phyloP scores from a whole-genome alignment of 192 early-diverging fungal species.

The Mortierella antarctica region DNA sequence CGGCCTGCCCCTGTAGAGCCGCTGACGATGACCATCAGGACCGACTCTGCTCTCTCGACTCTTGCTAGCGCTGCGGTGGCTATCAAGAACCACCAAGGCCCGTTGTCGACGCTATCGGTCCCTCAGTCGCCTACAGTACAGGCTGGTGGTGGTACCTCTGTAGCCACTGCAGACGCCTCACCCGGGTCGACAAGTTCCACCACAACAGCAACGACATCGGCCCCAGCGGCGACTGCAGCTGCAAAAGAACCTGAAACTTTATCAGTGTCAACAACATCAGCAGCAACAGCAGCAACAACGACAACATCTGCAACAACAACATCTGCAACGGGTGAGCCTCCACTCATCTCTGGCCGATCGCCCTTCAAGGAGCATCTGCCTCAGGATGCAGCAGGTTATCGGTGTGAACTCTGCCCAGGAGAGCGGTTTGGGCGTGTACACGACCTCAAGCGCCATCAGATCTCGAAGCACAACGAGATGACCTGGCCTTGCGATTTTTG shows the following conservation, averaged over 20 bases:
- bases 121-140: conserved; percentile 23
- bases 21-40: conserved; percentile 22
- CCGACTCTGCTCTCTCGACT: conserved; percentile 43
- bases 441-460: conserved; percentile 49
- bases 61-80: conserved; percentile 45
- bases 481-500: conserved; percentile 54
- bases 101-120: conserved; percentile 13
- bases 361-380: not conserved
- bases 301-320: not conserved
- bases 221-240: too few species aligned
- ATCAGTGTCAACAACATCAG: not conserved
- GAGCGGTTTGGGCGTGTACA: conserved; percentile 51
- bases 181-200: too few species aligned
- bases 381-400: conserved; percentile 31
- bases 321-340: not conserved
- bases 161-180: too few species aligned
- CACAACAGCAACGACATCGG: too few species aligned
- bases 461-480: conserved; percentile 53
- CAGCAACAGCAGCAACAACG: not conserved
- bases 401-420: conserved; percentile 46
- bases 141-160: not conserved
- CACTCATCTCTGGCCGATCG: not conserved
- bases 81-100: conserved; percentile 34
- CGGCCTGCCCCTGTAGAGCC: conserved; percentile 19
- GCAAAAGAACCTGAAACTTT: not conserved